Evolutionary conservation across 1,284 basidiomycete species (phyloP), one percentile per base, ranked within the genome.

Genomic region (Flammula alnicola): DNA sequence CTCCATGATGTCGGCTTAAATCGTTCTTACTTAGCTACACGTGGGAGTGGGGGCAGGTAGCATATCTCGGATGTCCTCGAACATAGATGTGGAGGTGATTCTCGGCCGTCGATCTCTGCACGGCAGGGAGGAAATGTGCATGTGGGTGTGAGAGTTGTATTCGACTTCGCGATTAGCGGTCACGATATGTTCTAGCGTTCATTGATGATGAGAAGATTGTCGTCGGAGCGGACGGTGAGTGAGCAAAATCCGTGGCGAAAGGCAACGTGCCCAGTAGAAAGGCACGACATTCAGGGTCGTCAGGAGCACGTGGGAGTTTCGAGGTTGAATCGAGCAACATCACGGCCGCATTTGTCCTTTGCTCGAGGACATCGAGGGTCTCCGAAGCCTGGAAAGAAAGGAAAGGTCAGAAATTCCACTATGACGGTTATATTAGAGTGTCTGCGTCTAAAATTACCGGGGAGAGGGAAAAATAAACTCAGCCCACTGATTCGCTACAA

Each of bases 181-280:
- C 46, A 45, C 38, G 39, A 32, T 43, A 59, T 33, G 62, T 43
- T 39, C 38, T 32, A 36, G 40, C 31, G 43, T 51, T 47, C 53
- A 52, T 55, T 55, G 53, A 58, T 58, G 50, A 51, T 55, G 56
- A 58, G 56, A 58, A 58, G 49, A 49, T 48, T 52, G 47, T 27
- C 47, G 43, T 51, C 52, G 52, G 40, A 52, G 35, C 41, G 49
- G 33, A 26, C 31, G 35, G 27, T 43, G n/a, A 45, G 49, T 31
- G 49, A 54, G 44, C 44, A 46, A 48, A 44, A 50, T 40, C 41
- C 47, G 47, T 47, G 51, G 44, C 20, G 40, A 35, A 50, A 35
- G 26, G 44, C 51, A 54, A 49, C 55, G 55, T 57, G 55, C 38
- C 31, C 55, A 30, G 26, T 14, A 17, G 46, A 49, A 47, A 51